Conservation (phyloP, 495 filamentous ascomycete genomes). For the Neurospora intermedia region DNA sequence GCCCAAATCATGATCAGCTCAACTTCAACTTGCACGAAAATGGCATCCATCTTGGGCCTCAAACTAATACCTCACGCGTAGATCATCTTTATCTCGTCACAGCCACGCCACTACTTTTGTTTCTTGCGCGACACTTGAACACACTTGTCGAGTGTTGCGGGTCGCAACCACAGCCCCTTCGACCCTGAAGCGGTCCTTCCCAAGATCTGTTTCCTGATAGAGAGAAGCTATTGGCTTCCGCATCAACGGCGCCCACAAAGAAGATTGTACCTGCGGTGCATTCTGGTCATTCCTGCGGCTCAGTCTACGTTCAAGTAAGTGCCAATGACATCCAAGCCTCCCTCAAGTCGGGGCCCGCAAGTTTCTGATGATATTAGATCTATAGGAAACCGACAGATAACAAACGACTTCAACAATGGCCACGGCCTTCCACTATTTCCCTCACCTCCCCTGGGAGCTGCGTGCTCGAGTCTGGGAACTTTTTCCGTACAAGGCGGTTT, state of each 20-base stretch:
- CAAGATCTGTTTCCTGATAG: neutral
- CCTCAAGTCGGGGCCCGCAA: neutral
- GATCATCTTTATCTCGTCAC: neutral
- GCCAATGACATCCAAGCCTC: neutral
- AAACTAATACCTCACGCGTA: neutral
- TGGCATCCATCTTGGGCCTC: neutral
- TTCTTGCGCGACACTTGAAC: neutral
- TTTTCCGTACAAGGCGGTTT: neutral
- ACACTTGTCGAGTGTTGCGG: neutral
- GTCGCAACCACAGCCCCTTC: neutral
- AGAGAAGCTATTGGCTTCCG: neutral
- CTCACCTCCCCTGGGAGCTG: neutral
- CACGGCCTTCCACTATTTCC: neutral
- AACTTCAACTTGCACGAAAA: neutral
- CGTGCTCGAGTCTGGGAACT: neutral
- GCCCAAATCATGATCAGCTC: neutral
- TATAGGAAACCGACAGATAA: neutral
- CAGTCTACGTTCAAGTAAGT: neutral
- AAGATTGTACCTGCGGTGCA: neutral
- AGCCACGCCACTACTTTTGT: neutral
- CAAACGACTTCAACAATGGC: neutral
- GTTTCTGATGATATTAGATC: neutral
- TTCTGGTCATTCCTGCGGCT: neutral
- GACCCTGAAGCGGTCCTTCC: neutral
- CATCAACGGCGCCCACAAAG: neutral